Evolutionary conservation across 2,329 filamentous ascomycete species (phyloP).

Genomic region (Colletotrichum acutatum): DNA sequence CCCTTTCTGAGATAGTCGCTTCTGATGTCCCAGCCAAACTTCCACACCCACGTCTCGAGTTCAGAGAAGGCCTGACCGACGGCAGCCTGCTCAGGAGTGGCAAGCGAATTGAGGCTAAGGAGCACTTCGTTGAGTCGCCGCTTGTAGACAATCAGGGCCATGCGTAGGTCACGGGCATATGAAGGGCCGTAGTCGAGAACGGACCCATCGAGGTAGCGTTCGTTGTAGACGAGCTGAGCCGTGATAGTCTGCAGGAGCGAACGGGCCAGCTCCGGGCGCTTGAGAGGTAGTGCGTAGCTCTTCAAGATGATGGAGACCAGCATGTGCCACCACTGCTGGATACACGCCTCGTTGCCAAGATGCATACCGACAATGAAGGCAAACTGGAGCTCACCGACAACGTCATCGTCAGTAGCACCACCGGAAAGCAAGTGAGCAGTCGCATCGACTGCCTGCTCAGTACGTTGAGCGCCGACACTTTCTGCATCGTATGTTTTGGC

Average conservation of each 20-base stretch:
- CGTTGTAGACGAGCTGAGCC: conserved; percentile 66
- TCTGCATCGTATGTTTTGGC: conserved; percentile 54
- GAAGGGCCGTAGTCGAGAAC: conserved; percentile 50
- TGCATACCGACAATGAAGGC: conserved; percentile 67
- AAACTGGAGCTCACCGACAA: conserved; percentile 71
- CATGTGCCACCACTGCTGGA: conserved; percentile 72
- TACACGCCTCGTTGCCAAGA: conserved; percentile 67
- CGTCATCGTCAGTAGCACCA: conserved; percentile 49
- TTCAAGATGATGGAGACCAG: conserved; percentile 62
- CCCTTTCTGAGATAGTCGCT: conserved; percentile 61
- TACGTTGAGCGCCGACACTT: conserved; percentile 50
- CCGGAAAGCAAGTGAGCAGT: conserved; percentile 56
- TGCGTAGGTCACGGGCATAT: conserved; percentile 51
- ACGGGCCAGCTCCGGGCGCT: conserved; percentile 56
- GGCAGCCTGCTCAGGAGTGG: conserved; percentile 53
- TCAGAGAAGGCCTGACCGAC: conserved; percentile 61
- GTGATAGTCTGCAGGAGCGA: conserved; percentile 62
- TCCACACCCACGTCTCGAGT: conserved; percentile 60
- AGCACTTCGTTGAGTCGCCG: conserved; percentile 61
- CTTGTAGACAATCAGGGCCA: conserved; percentile 65
- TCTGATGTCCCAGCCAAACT: conserved; percentile 65
- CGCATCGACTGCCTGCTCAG: conserved; percentile 59
- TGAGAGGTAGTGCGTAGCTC: conserved; percentile 56
- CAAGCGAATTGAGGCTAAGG: conserved; percentile 44
- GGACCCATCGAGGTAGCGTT: conserved; percentile 59